Conservation (phyloP, 2,329 filamentous ascomycete species). For the Chaetomium olivaceum region DNA sequence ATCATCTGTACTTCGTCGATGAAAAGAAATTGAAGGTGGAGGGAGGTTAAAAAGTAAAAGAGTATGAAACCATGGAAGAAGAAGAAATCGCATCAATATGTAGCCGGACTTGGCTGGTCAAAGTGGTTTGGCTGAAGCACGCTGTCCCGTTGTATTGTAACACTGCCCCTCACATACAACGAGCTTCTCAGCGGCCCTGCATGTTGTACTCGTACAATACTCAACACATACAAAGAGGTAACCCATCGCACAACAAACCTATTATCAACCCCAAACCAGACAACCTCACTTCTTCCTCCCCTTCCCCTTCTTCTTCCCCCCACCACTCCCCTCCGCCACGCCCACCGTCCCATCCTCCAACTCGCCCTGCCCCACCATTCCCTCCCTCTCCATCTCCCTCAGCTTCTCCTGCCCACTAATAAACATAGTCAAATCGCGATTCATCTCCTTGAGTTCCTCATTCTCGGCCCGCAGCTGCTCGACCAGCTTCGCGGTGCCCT, state of each 20-base stretch:
- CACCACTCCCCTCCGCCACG: constrained; percentile 46
- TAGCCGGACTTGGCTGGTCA: no score
- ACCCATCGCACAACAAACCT: background rate
- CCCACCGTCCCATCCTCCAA: constrained; percentile 71
- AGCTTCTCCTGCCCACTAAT: constrained; percentile 82
- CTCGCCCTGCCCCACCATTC: constrained; percentile 65
- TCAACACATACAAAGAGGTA: background rate
- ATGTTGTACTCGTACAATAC: background rate
- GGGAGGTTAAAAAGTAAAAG: no score
- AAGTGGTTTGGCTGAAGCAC: background rate
- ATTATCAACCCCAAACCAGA: background rate
- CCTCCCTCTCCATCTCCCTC: constrained; percentile 65
- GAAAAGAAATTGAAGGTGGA: no score
- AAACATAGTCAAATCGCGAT: constrained; percentile 83
- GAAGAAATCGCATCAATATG: no score
- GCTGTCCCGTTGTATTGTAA: background rate
- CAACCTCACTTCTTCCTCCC: constrained; percentile 18
- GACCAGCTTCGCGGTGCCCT: constrained; percentile 65
- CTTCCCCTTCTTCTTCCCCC: constrained; percentile 46
- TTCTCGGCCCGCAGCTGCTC: constrained; percentile 69
- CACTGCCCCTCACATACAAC: background rate
- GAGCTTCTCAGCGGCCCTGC: background rate
- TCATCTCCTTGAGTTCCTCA: constrained; percentile 78
- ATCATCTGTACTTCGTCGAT: no score
- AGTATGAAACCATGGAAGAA: no score